A percentile compares a stretch with the other conserved stretches of the same genome.
Evolutionary conservation across 2,329 filamentous ascomycete species (phyloP).

Genomic region (Hypoxylon sp.): DNA sequence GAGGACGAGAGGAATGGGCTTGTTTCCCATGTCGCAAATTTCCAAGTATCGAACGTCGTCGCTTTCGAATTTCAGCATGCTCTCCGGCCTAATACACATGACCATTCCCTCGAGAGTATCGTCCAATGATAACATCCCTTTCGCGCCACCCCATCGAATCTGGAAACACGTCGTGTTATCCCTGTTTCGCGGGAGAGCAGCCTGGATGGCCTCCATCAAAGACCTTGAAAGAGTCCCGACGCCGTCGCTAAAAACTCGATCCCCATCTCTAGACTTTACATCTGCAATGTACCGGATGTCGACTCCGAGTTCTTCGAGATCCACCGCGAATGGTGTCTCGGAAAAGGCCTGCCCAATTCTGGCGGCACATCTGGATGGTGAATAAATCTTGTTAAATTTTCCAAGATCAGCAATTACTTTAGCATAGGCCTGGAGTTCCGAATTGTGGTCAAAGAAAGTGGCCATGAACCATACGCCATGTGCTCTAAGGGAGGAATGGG

Average conservation of each 20-base stretch:
- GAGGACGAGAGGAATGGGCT: slow-evolving; percentile 77
- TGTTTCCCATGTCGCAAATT: slow-evolving; percentile 79
- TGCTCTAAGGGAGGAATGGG: slow-evolving; percentile 80
- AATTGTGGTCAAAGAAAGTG: slow-evolving; percentile 59
- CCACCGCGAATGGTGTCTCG: slow-evolving; percentile 77
- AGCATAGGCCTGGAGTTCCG: slow-evolving; percentile 56
- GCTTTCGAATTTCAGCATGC: slow-evolving; percentile 85
- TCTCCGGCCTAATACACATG: slow-evolving; percentile 74
- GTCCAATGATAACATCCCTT: slow-evolving; percentile 84
- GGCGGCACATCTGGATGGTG: slow-evolving; percentile 71
- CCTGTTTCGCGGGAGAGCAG: slow-evolving; percentile 63
- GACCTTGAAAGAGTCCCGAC: slow-evolving; percentile 79
- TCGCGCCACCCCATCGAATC: slow-evolving; percentile 80
- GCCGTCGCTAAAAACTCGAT: slow-evolving; percentile 81
- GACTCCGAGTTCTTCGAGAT: slow-evolving; percentile 60
- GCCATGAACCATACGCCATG: slow-evolving; percentile 78
- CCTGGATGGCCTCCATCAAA: slow-evolving; percentile 74
- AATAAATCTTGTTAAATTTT: slow-evolving; percentile 65
- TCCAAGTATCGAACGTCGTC: slow-evolving; percentile 70
- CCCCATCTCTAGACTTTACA: slow-evolving; percentile 64
- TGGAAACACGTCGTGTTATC: slow-evolving; percentile 77
- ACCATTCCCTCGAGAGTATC: slow-evolving; percentile 68
- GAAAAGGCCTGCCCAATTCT: slow-evolving; percentile 79
- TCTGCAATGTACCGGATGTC: slow-evolving; percentile 61
- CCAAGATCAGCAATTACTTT: slow-evolving; percentile 66